Evolutionary conservation across 1,139 yeast species (phyloP), one percentile per base, ranked within the genome.

Genomic region (Waltiozyma solani): DNA sequence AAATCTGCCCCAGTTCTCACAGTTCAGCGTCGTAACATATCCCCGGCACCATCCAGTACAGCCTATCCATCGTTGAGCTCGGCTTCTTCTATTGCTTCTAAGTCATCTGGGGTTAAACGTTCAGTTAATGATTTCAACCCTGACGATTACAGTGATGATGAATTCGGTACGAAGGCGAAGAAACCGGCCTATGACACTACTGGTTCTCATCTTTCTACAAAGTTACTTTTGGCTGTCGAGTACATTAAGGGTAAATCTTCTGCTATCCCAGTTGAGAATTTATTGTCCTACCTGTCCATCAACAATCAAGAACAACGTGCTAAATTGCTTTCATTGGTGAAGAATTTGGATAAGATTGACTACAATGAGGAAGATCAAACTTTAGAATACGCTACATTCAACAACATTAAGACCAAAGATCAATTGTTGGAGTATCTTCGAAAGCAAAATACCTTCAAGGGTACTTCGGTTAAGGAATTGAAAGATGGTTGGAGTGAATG

Each of bases 401-500:
- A 86, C 59, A 89, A 89, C 55, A 89, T 93, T 41, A 78, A 85
- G 50, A 74, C 82, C 3, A 82, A 81, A 4, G 84, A 79, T 41
- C 95, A 86, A 47, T 66, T 93, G 45, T 59, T 93, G 40, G 70
- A 76, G 43, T 82, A 80, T 49, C 67, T 93, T 43, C 72, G 89
- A 51, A 69, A 79, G 20, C 96, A 87, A 60, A 79, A 84, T 2
- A 85, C 96, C 2, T 87, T 85, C 58, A 85, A 79, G 54, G 98
- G 98, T 3, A 72, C 83, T 2, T 68, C 87, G 0, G 96, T 91
- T 24, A 85, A 85, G 54, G 96, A 89, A 53, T 68, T 93, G 43
- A 81, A 79, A 53, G 99, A 93, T 56, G 98, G 98, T 18, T 93
- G 99, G 99, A 73, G 83, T 37, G 94, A 89, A n/a, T 89, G 96